These are phyloP conservation scores for Cerrena zonata DNA, from an alignment of 1,284 basidiomycete genomes.

Conservation along the genomic window DNA sequence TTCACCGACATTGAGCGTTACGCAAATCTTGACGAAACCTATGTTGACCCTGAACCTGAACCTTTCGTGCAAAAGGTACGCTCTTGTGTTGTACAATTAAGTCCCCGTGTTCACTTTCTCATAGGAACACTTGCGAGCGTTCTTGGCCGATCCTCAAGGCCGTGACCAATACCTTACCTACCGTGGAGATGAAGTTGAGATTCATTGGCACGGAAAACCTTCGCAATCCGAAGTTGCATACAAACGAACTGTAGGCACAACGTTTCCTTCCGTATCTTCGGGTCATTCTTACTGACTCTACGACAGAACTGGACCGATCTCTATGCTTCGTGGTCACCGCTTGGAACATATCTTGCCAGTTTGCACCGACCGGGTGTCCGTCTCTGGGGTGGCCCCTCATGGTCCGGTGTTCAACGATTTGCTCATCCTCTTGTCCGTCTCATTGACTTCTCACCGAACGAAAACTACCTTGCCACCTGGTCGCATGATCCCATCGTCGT, in stretches of 20 bases:
- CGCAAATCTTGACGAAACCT: constrained; percentile 76
- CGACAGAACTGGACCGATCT: constrained; percentile 84
- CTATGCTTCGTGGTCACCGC: constrained; percentile 95
- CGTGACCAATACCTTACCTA: constrained; percentile 97
- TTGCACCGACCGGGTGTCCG: constrained; percentile 94
- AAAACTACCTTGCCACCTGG: constrained; percentile 97
- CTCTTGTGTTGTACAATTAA: not conserved
- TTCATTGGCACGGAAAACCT: constrained; percentile 91
- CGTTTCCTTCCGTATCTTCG: not conserved
- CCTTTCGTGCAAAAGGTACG: constrained; percentile 78
- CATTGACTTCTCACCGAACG: constrained; percentile 96
- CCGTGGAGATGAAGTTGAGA: constrained; percentile 84
- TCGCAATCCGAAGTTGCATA: constrained; percentile 81
- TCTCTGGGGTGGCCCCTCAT: constrained; percentile 90
- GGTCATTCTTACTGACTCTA: not conserved
- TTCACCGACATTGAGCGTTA: constrained; percentile 92
- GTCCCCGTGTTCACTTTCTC: not conserved
- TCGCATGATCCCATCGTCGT: constrained; percentile 92
- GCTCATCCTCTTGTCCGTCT: constrained; percentile 94
- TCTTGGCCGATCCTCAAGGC: constrained; percentile 88
- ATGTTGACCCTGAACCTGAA: constrained; percentile 74
- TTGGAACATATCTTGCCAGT: constrained; percentile 90
- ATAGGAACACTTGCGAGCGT: constrained; percentile 91
- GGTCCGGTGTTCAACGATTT: constrained; percentile 83
- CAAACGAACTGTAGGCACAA: constrained; percentile 55